phyloP scores from a whole-genome alignment of 2,329 filamentous ascomycete genomes.

The Cladosporium sp. region DNA sequence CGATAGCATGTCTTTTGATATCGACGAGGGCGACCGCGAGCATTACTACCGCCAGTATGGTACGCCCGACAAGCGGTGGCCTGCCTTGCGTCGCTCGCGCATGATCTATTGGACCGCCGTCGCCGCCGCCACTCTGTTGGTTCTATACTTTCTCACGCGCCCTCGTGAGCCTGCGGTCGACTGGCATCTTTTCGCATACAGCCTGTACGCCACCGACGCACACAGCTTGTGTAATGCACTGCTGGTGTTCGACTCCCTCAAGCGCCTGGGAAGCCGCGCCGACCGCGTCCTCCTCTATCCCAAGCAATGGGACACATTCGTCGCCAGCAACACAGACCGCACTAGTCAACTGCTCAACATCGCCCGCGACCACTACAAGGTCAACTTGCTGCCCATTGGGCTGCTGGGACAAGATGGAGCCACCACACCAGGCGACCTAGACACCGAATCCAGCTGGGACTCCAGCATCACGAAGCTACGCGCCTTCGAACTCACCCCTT shows the following conservation, averaged over 20 bases:
- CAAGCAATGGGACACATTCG: slow-evolving; percentile 29
- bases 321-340: slow-evolving; percentile 12
- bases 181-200: slow-evolving; percentile 38
- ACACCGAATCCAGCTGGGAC: slow-evolving; percentile 43
- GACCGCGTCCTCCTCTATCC: slow-evolving; percentile 40
- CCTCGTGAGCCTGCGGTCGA: slow-evolving; percentile 17
- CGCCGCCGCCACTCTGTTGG: background rate
- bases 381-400: slow-evolving; percentile 40
- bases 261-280: slow-evolving; percentile 34
- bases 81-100: slow-evolving; percentile 8
- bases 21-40: slow-evolving; percentile 9
- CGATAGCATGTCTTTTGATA: slow-evolving; percentile 10
- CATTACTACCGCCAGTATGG: slow-evolving; percentile 11
- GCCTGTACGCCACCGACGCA: slow-evolving; percentile 37
- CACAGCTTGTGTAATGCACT: slow-evolving; percentile 40
- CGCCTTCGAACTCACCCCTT: slow-evolving; percentile 60
- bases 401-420: slow-evolving; percentile 26
- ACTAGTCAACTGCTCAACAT: slow-evolving; percentile 36
- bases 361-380: slow-evolving; percentile 45
- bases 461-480: slow-evolving; percentile 62
- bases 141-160: slow-evolving; percentile 2
- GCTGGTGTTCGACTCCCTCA: slow-evolving; percentile 37
- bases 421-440: slow-evolving; percentile 17
- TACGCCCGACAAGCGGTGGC: slow-evolving; percentile 6
- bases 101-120: slow-evolving; percentile 1